phyloP scores from a whole-genome alignment of 1,284 basidiomycete genomes.

The Leccinum solheimii region DNA sequence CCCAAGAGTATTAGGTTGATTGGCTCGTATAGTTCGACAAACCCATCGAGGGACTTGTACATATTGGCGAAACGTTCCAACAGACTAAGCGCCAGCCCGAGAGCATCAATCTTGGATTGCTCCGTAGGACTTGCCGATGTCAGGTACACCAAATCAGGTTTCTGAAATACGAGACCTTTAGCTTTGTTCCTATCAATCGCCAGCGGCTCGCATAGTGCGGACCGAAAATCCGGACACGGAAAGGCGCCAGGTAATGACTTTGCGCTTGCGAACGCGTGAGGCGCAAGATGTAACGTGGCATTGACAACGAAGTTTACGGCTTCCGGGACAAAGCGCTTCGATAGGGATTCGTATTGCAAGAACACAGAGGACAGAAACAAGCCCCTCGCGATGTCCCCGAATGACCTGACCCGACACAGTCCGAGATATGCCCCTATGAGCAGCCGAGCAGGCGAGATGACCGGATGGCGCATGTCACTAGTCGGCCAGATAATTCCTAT shows the following conservation, averaged over 20 bases:
- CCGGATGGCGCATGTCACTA: conserved; percentile 90
- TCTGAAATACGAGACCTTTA: conserved; percentile 40
- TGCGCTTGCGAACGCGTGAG: conserved; percentile 51
- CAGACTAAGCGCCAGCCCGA: conserved; percentile 64
- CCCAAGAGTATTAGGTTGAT: conserved; percentile 58
- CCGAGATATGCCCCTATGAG: conserved; percentile 93
- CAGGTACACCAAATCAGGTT: conserved; percentile 50
- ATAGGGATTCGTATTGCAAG: conserved; percentile 79
- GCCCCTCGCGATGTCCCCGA: conserved; percentile 80
- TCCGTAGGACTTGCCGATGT: conserved; percentile 45
- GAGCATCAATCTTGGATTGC: conserved; percentile 67
- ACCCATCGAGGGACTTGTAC: conserved; percentile 78
- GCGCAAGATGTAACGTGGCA: conserved; percentile 71
- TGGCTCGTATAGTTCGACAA: conserved; percentile 82
- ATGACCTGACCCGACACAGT: conserved; percentile 75
- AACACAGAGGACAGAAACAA: conserved; percentile 88
- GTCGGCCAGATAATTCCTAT: conserved; percentile 89
- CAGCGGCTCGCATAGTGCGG: conserved; percentile 44
- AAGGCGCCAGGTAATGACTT: conserved; percentile 63
- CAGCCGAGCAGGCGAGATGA: conserved; percentile 83
- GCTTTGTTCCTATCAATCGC: conserved; percentile 44
- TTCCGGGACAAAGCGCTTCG: conserved; percentile 90
- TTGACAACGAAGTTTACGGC: conserved; percentile 82
- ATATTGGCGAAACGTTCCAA: conserved; percentile 68
- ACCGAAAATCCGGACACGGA: conserved; percentile 71